Percentiles rank a stretch among this genome's conserved stretches.
These are phyloP conservation scores for Letharia columbiana DNA, from an alignment of 495 filamentous ascomycete species.

Conservation along the genomic window DNA sequence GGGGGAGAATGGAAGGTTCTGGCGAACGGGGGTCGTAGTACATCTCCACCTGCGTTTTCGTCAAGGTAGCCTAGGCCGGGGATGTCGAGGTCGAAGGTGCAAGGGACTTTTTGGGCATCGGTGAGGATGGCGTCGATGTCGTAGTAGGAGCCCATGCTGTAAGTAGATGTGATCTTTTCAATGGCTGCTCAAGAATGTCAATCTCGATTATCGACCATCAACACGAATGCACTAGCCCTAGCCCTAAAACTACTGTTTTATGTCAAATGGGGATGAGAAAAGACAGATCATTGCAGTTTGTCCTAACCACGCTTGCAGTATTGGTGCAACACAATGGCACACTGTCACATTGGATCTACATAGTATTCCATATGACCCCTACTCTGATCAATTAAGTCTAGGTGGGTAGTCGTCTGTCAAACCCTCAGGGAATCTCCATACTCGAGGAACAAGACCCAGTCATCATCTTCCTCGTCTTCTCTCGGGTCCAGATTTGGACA, in stretches of 20 bases:
- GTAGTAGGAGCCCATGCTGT: conserved; percentile 72
- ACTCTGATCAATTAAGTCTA: background rate
- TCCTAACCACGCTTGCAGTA: background rate
- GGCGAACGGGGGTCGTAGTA: conserved; percentile 31
- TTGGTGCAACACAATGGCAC: background rate
- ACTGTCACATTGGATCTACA: background rate
- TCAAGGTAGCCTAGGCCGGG: conserved; percentile 83
- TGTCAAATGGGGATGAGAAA: background rate
- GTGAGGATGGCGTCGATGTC: conserved; percentile 90
- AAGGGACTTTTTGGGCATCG: conserved; percentile 87
- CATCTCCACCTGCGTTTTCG: conserved; percentile 59
- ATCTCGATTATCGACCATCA: background rate
- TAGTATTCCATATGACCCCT: background rate
- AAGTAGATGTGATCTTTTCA: background rate
- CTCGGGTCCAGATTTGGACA: conserved; percentile 25
- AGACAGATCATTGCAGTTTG: background rate
- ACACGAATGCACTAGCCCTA: background rate
- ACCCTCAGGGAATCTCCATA: background rate
- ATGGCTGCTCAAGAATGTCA: background rate
- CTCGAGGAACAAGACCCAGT: conserved; percentile 25
- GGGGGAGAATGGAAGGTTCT: conserved; percentile 25
- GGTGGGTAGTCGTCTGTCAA: background rate
- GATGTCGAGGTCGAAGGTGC: conserved; percentile 83
- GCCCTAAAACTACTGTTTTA: background rate
- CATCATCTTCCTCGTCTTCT: conserved; percentile 26